Evolutionary conservation across 805 yeast genomes (phyloP), one percentile per base, ranked within the genome.

Genomic region (Jamesozyma spencerorum): DNA sequence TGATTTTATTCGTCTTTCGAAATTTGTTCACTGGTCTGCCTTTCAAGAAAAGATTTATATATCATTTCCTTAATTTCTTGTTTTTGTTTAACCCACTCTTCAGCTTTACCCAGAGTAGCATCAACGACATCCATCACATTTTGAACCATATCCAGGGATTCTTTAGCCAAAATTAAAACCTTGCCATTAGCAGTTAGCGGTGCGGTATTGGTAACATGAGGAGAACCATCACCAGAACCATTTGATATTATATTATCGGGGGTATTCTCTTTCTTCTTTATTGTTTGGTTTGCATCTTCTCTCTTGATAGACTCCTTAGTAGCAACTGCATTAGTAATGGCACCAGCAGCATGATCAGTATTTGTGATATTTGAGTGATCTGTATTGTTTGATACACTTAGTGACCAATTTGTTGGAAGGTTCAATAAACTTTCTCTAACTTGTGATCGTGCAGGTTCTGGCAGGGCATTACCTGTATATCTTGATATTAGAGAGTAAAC

Each of bases 401-500:
- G 58, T 32, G 87, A 75, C 90, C 90, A 74, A 52, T 79, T 73
- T 30, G 71, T 62, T 1, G 97, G 98, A 36, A 90, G 67, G 43
- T 75, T 73, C 38, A 92, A 66, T 13, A 90, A 71, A 30, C 82
- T 79, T 46, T 81, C 84, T 29, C 97, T 71, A 12, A 92, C 94
- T 38, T 82, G 79, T 2, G 81, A 68, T 47, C 94, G 74, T 6
- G 87, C 86, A 3, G 85, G 83, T 48, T 81, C 86, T 6, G 87
- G 85, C 27, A 82, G 60, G 2, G 86, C 75, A 44, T 70, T 75
- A 0, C 88, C 86, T 1, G 87, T 84, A 50, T 85, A 85, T 47
- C 83, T 84, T 3, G 97, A 85, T 10, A 92, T 83, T 30, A 90
- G 76, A 31, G 79, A 76, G 28, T 88, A 87, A 36, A 87, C 86